Percentiles rank a stretch among this genome's conserved stretches.
Conservation (phyloP, 2,329 filamentous ascomycete species). For the Penicillium sp. region DNA sequence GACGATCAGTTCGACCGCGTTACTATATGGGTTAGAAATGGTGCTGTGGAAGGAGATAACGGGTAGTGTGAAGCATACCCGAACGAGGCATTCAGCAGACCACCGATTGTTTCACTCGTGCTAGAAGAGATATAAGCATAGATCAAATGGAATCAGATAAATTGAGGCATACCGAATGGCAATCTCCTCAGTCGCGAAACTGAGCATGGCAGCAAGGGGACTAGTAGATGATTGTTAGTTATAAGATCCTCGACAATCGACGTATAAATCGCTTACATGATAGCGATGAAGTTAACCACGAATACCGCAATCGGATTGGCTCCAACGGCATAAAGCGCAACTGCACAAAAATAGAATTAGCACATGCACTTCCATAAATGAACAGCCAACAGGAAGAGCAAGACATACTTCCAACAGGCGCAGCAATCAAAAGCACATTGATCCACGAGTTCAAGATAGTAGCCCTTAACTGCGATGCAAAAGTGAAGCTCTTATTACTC, state of each 20-base stretch:
- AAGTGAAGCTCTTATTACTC: slow-evolving; percentile 36
- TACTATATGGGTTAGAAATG: slow-evolving; percentile 45
- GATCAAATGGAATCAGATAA: neutral
- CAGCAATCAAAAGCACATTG: slow-evolving; percentile 75
- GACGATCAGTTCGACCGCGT: slow-evolving; percentile 86
- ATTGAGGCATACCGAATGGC: slow-evolving; percentile 48
- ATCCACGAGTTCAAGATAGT: slow-evolving; percentile 82
- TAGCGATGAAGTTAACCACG: slow-evolving; percentile 89
- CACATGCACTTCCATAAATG: neutral
- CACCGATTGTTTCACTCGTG: slow-evolving; percentile 81
- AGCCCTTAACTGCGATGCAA: slow-evolving; percentile 52
- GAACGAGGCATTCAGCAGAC: slow-evolving; percentile 85
- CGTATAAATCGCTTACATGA: slow-evolving; percentile 53
- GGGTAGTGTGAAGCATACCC: slow-evolving; percentile 45
- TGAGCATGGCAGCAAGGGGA: slow-evolving; percentile 80
- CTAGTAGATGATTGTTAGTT: slow-evolving; percentile 15
- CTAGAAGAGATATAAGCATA: slow-evolving; percentile 17
- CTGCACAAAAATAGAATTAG: slow-evolving; percentile 14
- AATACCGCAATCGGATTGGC: slow-evolving; percentile 67
- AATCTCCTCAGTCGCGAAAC: slow-evolving; percentile 87
- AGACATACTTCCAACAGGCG: slow-evolving; percentile 65
- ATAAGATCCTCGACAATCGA: neutral
- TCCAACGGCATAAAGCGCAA: slow-evolving; percentile 66
- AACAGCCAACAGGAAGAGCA: neutral
- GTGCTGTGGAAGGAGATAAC: neutral